A percentile compares a stretch with the other conserved stretches of the same genome.
These are phyloP conservation scores for Candida freyschussii DNA, from an alignment of 1,139 yeast genomes.

Conservation along the genomic window DNA sequence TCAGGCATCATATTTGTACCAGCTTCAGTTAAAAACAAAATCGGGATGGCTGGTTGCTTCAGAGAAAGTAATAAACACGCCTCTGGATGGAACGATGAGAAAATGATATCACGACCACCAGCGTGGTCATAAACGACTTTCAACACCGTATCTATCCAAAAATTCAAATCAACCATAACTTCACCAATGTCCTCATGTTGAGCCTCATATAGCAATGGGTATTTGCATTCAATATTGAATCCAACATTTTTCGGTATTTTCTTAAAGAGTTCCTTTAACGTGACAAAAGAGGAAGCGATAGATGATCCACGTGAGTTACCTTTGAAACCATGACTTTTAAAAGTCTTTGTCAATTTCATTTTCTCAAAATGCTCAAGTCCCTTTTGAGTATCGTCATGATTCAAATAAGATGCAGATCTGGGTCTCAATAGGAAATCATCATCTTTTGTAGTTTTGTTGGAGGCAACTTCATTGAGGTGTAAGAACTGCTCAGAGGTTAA, in stretches of 20 bases:
- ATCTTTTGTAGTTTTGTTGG: constrained; percentile 16
- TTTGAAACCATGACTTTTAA: constrained; percentile 81
- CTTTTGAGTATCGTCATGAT: constrained; percentile 13
- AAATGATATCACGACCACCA: constrained; percentile 78
- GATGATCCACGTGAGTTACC: constrained; percentile 88
- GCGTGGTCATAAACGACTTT: constrained; percentile 75
- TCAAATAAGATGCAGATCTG: constrained; percentile 22
- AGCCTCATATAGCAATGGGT: constrained; percentile 94
- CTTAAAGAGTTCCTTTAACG: constrained; percentile 76
- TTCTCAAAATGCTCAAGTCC: constrained; percentile 40
- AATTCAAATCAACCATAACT: constrained; percentile 76
- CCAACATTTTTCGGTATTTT: constrained; percentile 83
- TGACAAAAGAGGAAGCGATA: constrained; percentile 88
- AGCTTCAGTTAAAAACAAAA: constrained; percentile 81
- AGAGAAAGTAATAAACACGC: constrained; percentile 78
- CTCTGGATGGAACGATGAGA: constrained; percentile 95
- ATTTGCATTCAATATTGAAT: constrained; percentile 90
- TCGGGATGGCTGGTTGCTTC: constrained; percentile 92
- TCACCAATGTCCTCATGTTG: constrained; percentile 86
- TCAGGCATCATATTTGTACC: constrained; percentile 87
- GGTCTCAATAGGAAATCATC: constrained; percentile 23
- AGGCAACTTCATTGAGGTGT: constrained; percentile 42
- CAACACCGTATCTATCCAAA: constrained; percentile 82
- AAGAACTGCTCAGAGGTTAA: constrained; percentile 87
- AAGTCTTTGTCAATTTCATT: constrained; percentile 83